Conservation (phyloP, 2,329 filamentous ascomycete genomes). For the Didymella sp. region DNA sequence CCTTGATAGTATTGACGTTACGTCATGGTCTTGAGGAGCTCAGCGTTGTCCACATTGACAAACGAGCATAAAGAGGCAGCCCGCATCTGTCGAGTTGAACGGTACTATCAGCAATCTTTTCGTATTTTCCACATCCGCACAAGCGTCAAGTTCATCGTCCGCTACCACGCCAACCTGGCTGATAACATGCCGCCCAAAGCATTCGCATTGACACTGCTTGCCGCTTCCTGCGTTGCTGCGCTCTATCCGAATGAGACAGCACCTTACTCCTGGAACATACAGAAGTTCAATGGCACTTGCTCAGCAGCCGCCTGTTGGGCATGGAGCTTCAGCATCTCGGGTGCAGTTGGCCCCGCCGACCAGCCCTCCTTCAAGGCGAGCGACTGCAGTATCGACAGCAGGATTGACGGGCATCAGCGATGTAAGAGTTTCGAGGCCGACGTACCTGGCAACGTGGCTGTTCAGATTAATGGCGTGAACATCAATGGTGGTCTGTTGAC, state of each 20-base stretch:
- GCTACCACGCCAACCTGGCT: not conserved
- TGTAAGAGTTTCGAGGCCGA: constrained; percentile 19
- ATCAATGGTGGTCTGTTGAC: constrained; percentile 19
- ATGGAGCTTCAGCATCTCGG: constrained; percentile 30
- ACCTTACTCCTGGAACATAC: constrained; percentile 28
- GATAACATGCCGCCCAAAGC: constrained; percentile 24
- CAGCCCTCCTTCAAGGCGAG: constrained; percentile 27
- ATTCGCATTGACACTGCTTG: constrained; percentile 18
- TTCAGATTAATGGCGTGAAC: constrained; percentile 23
- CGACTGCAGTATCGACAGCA: constrained; percentile 23
- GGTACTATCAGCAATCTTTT: not conserved
- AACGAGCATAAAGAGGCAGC: not conserved
- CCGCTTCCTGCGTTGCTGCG: constrained; percentile 14
- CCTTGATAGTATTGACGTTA: not conserved
- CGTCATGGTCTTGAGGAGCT: not conserved
- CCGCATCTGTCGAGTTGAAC: not conserved
- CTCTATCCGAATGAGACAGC: constrained; percentile 1
- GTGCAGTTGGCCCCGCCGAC: constrained; percentile 16
- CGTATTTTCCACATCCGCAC: not conserved
- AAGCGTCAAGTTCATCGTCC: not conserved
- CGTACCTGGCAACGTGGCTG: constrained; percentile 20
- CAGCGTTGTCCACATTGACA: too few relatives aligned
- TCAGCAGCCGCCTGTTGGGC: constrained; percentile 29
- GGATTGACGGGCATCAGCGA: constrained; percentile 24
- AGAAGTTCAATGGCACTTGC: constrained; percentile 28